Base-by-base conservation (phyloP, 768 basidiomycete species). In the Sarcodon aspratus region DNA sequence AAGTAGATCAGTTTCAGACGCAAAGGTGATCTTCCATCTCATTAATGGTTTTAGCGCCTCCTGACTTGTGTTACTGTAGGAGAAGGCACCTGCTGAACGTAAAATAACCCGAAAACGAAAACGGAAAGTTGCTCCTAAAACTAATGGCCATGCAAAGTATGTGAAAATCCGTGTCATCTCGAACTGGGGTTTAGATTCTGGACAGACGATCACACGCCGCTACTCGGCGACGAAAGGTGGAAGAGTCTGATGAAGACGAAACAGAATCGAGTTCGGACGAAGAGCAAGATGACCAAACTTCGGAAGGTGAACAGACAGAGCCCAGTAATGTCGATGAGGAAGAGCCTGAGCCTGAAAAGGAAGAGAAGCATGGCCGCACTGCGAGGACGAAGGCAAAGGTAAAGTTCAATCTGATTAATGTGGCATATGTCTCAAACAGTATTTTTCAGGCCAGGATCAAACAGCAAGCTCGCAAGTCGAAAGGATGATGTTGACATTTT, bases 51-150 rank as follows among this genome's bases (percentile, higher is more conserved):
- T 37, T 45, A 57, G 53, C 57, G 42, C 34, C 32, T 7, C 36
- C 8, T 43, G 7, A 35, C 40, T 33, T 17, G 36, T 12, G 3
- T 36, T 21, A 27, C 12, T 32, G 48, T 50, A 70, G 58, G 67
- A 76, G 60, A 66, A 66, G 40, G 45, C 49, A 1, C 55, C 49
- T 18, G 55, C 54, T 51, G 75, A 81, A 32, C 67, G 70, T 33
- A 79, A 76, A 60, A 63, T 69, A 1, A 65, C 73, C 27, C 63
- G 64, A 9, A 80, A 83, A 57, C 77, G 80, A 44, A 78, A 77
- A 55, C 74, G 80, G 47, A 79, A 80, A 56, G 78, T 76, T 35
- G 61, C 71, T 9, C 47, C 60, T 6, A 76, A 69, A 56, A 50
- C 69, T 40, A 81, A 75, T 54, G 71, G 73, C 21, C 65, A 69